phyloP scores from a whole-genome alignment of 2,329 filamentous ascomycete species.

The Arthrobotrys entomopaga region DNA sequence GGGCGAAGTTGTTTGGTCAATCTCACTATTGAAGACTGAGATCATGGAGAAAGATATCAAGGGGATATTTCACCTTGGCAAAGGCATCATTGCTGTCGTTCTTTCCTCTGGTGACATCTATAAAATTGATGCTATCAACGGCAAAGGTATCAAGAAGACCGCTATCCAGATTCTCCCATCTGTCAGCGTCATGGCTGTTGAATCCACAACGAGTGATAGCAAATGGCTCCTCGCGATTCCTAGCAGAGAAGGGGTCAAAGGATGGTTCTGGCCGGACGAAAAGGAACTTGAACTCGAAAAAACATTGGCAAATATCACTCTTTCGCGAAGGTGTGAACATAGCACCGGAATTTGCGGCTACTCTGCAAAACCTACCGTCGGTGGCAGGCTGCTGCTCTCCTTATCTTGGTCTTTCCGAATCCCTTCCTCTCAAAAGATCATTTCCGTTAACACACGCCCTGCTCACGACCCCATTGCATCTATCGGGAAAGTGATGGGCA shows the following conservation, averaged over 20 bases:
- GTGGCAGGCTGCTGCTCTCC: constrained; percentile 60
- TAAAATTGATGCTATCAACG: constrained; percentile 64
- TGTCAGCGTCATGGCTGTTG: constrained; percentile 36
- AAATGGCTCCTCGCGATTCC: constrained; percentile 56
- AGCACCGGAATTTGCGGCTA: constrained; percentile 41
- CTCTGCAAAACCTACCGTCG: constrained; percentile 57
- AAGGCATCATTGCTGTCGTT: constrained; percentile 70
- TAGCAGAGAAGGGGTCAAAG: constrained; percentile 43
- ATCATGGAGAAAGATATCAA: constrained; percentile 71
- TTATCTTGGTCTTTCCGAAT: constrained; percentile 79
- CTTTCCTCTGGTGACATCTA: constrained; percentile 72
- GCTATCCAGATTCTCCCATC: constrained; percentile 45
- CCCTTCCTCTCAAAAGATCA: constrained; percentile 73
- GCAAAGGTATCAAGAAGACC: constrained; percentile 61
- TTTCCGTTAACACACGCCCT: constrained; percentile 74
- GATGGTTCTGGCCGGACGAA: constrained; percentile 57
- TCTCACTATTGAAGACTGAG: constrained; percentile 67
- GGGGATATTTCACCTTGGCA: constrained; percentile 71
- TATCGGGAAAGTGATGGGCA: constrained; percentile 90
- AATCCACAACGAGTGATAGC: constrained; percentile 51
- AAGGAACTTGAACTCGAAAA: constrained; percentile 58
- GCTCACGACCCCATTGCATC: constrained; percentile 88
- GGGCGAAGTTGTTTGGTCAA: constrained; percentile 80
- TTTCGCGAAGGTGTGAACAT: constrained; percentile 38
- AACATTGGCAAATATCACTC: constrained; percentile 57